A percentile compares a stretch with the other conserved stretches of the same genome.
phyloP scores from a whole-genome alignment of 352 stramenopile genomes.

The Phytopythium kandeliae region DNA sequence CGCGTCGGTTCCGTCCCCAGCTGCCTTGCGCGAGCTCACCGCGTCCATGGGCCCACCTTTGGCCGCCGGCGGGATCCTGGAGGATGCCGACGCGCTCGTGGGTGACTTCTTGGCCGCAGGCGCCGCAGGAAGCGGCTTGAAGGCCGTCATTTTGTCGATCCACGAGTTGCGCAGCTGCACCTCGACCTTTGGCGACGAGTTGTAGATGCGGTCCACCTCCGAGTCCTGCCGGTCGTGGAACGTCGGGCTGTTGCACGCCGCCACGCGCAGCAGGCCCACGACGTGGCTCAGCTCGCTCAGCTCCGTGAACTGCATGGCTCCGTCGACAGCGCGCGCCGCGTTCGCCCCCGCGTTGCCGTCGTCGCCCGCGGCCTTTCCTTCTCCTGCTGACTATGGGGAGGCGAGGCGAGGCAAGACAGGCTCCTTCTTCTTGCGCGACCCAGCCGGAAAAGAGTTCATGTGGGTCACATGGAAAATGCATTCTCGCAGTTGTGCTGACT shows the following conservation, averaged over 20 bases:
- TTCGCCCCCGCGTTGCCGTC: too few relatives aligned
- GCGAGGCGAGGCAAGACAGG: too few relatives aligned
- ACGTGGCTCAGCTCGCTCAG: constrained; percentile 83
- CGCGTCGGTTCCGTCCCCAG: constrained; percentile 11
- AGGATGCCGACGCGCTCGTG: constrained; percentile 7
- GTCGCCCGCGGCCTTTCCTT: not conserved
- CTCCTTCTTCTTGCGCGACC: too few relatives aligned
- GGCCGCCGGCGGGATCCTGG: constrained; percentile 5
- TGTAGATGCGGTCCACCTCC: constrained; percentile 87
- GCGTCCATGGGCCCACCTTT: constrained; percentile 4
- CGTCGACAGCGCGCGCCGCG: too few relatives aligned
- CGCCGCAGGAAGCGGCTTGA: constrained; percentile 40
- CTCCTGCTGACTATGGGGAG: not conserved
- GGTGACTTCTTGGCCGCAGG: constrained; percentile 45
- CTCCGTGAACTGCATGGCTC: constrained; percentile 84
- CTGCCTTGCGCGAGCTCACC: constrained; percentile 11
- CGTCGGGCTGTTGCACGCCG: constrained; percentile 78
- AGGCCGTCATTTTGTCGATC: constrained; percentile 83
- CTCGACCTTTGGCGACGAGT: constrained; percentile 87
- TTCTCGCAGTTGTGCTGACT: too few relatives aligned
- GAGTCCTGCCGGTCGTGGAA: constrained; percentile 89
- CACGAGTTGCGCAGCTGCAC: constrained; percentile 83
- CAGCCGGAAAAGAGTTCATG: too few relatives aligned
- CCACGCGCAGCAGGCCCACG: constrained; percentile 75
- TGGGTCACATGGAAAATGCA: not conserved